phyloP scores from a whole-genome alignment of 805 yeast species.

The Brettanomyces anomalus region DNA sequence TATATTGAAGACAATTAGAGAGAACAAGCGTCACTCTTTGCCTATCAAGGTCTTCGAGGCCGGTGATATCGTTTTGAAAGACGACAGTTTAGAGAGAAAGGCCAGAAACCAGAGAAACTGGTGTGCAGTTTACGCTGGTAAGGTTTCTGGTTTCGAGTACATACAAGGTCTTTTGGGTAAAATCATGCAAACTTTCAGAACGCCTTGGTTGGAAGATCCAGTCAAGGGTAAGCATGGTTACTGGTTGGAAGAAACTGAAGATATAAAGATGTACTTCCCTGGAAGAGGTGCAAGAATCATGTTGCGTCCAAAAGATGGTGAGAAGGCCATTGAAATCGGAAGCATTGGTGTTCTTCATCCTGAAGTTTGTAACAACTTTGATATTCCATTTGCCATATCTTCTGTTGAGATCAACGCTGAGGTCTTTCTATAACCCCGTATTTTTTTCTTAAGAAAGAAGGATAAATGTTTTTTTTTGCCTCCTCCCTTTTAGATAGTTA shows the following conservation, averaged over 20 bases:
- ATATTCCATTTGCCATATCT: conserved; percentile 88
- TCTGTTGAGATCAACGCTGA: conserved; percentile 86
- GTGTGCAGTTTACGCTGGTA: conserved; percentile 92
- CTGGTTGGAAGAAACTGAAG: conserved; percentile 70
- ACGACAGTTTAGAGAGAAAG: conserved; percentile 66
- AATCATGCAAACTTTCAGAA: conserved; percentile 91
- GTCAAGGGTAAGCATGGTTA: conserved; percentile 61
- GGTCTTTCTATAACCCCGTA: conserved; percentile 52
- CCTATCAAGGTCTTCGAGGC: conserved; percentile 94
- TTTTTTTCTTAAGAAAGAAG: too few relatives aligned
- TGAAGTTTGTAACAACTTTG: conserved; percentile 77
- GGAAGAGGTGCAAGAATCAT: conserved; percentile 92
- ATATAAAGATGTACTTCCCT: conserved; percentile 77
- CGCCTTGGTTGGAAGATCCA: conserved; percentile 65
- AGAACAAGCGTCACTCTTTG: conserved; percentile 89
- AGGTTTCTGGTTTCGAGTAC: conserved; percentile 87
- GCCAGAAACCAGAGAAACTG: conserved; percentile 91
- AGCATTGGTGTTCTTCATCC: conserved; percentile 94
- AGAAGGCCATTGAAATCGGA: conserved; percentile 56
- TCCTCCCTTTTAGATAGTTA: too few relatives aligned
- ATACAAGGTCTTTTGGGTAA: conserved; percentile 94
- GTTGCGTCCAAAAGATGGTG: conserved; percentile 59
- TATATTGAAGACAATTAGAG: conserved; percentile 86
- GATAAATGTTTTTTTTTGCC: too few relatives aligned
- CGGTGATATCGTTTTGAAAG: conserved; percentile 90